Conservation (phyloP, 305 asterid genomes). For the Fraxinus nigra region DNA sequence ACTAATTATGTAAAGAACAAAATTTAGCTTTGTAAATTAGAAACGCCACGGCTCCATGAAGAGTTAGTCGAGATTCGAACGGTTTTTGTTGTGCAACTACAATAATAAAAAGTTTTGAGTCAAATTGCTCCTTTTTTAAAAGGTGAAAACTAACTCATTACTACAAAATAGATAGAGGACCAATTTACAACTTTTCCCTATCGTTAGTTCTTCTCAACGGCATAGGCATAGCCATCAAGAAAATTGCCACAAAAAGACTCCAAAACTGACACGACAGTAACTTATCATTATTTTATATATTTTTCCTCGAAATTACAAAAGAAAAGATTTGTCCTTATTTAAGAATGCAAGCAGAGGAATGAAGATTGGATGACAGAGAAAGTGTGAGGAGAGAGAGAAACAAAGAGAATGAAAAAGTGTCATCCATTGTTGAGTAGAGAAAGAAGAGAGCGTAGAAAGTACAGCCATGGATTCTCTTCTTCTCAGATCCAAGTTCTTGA, state of each 20-base stretch:
- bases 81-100: background rate
- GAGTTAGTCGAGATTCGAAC: background rate
- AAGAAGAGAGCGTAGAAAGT: conserved; percentile 29
- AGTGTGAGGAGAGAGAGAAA: background rate
- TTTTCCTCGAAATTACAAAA: background rate
- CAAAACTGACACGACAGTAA: background rate
- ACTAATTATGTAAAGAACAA: background rate
- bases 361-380: background rate
- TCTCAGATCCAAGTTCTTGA: conserved; percentile 64
- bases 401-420: background rate
- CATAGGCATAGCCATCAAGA: background rate
- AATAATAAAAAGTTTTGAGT: background rate
- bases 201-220: background rate
- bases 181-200: background rate
- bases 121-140: background rate
- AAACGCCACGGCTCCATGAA: background rate
- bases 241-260: background rate
- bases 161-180: background rate
- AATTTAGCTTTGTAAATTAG: background rate
- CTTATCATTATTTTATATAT: background rate
- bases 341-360: background rate
- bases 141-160: background rate
- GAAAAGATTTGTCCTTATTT: background rate
- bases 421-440: conserved; percentile 63
- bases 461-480: conserved; percentile 71